phyloP scores from a whole-genome alignment of 1,284 basidiomycete species.

The Bjerkandera adusta region DNA sequence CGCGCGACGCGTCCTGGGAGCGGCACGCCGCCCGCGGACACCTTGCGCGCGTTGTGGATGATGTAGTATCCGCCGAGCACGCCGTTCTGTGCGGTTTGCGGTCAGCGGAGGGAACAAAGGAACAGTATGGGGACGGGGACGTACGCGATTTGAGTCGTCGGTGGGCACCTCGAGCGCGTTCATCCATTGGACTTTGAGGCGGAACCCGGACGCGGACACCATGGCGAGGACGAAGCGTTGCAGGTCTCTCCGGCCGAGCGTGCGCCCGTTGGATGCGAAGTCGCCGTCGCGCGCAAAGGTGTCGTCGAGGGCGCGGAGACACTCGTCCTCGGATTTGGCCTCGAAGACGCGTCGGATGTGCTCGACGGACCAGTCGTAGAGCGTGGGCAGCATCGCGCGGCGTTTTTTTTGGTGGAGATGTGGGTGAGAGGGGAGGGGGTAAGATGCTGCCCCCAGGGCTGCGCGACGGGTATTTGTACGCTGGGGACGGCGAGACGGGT shows the following conservation, averaged over 20 bases:
- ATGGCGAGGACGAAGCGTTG: slow-evolving; percentile 44
- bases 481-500: too few species aligned
- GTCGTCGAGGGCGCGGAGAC: slow-evolving; percentile 40
- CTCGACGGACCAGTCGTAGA: slow-evolving; percentile 51
- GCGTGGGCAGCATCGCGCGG: slow-evolving; percentile 34
- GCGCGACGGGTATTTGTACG: too few species aligned
- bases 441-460: too few species aligned
- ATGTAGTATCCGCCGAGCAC: slow-evolving; percentile 50
- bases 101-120: not conserved
- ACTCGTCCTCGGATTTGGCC: slow-evolving; percentile 42
- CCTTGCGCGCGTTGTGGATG: slow-evolving; percentile 47
- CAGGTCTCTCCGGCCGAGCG: slow-evolving; percentile 40
- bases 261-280: slow-evolving; percentile 44
- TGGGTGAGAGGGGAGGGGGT: too few species aligned
- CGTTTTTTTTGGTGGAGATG: too few species aligned
- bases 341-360: slow-evolving; percentile 54
- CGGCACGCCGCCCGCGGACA: slow-evolving; percentile 32
- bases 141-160: slow-evolving; percentile 42
- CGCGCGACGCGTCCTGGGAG: slow-evolving; percentile 40
- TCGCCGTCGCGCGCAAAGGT: slow-evolving; percentile 45
- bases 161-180: slow-evolving; percentile 43
- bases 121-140: slow-evolving; percentile 19
- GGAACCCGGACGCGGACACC: slow-evolving; percentile 37
- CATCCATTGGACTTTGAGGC: slow-evolving; percentile 49
- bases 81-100: slow-evolving; percentile 37